These are phyloP conservation scores for Neurospora terricola DNA, from an alignment of 495 filamentous ascomycete genomes.

Conservation along the genomic window DNA sequence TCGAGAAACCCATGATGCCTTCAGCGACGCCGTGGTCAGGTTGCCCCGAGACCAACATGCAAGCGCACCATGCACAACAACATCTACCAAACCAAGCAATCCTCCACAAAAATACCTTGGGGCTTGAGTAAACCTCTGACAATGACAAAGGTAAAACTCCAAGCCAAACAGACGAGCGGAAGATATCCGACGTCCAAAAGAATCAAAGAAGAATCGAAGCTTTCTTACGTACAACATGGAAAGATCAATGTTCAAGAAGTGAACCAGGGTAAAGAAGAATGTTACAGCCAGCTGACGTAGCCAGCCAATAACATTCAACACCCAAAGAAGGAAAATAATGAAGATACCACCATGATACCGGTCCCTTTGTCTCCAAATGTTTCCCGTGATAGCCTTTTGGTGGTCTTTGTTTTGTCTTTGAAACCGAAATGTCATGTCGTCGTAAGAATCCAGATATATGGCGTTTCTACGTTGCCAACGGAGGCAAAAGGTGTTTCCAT, in stretches of 20 bases:
- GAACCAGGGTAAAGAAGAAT: neutral
- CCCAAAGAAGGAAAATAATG: neutral
- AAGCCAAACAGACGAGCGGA: neutral
- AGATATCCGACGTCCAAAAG: neutral
- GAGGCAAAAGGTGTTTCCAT: neutral
- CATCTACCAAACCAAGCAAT: neutral
- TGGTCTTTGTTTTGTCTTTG: neutral
- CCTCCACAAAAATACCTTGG: neutral
- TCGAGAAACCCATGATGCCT: neutral
- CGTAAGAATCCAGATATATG: neutral
- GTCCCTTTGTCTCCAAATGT: neutral
- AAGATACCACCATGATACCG: neutral
- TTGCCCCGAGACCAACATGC: neutral
- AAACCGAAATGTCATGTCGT: conserved; percentile 1
- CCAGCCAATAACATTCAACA: neutral
- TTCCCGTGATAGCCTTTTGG: neutral
- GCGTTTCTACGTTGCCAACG: neutral
- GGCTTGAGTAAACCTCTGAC: neutral
- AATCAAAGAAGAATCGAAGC: neutral
- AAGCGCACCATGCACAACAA: neutral
- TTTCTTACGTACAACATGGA: neutral
- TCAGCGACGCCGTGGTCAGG: neutral
- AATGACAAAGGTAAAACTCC: neutral
- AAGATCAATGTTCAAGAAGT: neutral
- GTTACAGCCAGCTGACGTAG: neutral